Evolutionary conservation across 2,329 filamentous ascomycete species (phyloP).

Genomic region (Orbilia ellipsospora): DNA sequence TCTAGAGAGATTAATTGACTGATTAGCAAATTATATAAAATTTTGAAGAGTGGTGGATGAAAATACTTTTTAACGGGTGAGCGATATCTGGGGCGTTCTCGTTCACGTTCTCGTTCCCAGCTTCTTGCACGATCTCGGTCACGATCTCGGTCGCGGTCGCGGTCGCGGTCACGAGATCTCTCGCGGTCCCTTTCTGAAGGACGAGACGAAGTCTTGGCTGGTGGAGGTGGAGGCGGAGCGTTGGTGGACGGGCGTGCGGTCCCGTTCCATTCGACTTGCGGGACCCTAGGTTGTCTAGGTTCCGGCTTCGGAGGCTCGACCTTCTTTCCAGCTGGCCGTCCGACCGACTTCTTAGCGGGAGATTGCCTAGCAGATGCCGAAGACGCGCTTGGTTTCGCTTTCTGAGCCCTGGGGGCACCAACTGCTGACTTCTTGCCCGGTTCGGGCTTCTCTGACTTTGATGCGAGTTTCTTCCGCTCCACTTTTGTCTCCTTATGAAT

Average conservation of each 20-base stretch:
- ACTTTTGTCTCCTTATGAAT: slow-evolving; percentile 50
- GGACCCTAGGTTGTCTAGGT: slow-evolving; percentile 16
- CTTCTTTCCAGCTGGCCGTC: slow-evolving; percentile 20
- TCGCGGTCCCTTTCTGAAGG: slow-evolving; percentile 13
- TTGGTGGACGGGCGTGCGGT: slow-evolving; percentile 43
- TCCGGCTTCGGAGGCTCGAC: slow-evolving; percentile 28
- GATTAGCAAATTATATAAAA: slow-evolving; percentile 6
- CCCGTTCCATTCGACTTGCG: slow-evolving; percentile 40
- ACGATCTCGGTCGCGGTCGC: slow-evolving; percentile 12
- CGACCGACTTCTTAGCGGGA: slow-evolving; percentile 14
- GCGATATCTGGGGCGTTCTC: slow-evolving; percentile 28
- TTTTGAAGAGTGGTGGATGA: background rate
- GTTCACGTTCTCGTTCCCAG: slow-evolving; percentile 29
- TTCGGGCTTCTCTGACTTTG: slow-evolving; percentile 44
- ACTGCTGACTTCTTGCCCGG: slow-evolving; percentile 21
- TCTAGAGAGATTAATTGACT: slow-evolving; percentile 32
- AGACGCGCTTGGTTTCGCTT: slow-evolving; percentile 11
- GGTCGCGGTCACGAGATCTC: slow-evolving; percentile 10
- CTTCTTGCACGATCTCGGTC: slow-evolving; percentile 17
- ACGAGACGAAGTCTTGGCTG: slow-evolving; percentile 23
- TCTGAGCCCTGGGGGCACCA: slow-evolving; percentile 8
- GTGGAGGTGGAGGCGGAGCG: slow-evolving; percentile 17
- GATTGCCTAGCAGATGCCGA: slow-evolving; percentile 26
- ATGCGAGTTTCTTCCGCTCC: slow-evolving; percentile 45
- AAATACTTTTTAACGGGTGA: slow-evolving; percentile 29